These are phyloP conservation scores for Actinomortierella ambigua DNA, from an alignment of 371 early-diverging fungal genomes.

Conservation along the genomic window DNA sequence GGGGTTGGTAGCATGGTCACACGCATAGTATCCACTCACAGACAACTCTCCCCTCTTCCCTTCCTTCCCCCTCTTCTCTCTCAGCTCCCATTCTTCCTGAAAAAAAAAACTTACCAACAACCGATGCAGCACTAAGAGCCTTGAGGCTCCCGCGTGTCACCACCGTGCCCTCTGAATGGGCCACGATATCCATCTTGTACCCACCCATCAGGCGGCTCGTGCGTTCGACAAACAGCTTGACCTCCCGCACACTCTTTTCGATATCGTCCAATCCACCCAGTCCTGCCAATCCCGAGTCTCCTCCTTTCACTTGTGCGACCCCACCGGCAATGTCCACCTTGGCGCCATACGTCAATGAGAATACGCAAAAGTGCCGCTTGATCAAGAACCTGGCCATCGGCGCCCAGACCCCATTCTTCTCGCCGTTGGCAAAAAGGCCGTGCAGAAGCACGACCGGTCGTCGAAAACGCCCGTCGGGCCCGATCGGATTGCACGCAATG, in stretches of 20 bases:
- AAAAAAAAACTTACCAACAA: background rate
- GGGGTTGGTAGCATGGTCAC: too few species aligned
- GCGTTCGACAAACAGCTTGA: conserved; percentile 14
- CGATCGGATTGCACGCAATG: too few species aligned
- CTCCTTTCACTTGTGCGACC: too few species aligned
- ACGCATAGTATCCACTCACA: too few species aligned
- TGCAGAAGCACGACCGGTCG: conserved; percentile 18
- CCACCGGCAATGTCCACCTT: too few species aligned
- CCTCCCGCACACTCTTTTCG: conserved; percentile 10
- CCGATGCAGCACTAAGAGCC: background rate
- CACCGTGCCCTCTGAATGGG: conserved; percentile 22
- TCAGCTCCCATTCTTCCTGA: too few species aligned
- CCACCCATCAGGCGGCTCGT: conserved; percentile 7
- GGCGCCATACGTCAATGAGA: conserved; percentile 18
- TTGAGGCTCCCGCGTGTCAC: conserved; percentile 10
- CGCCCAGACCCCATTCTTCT: conserved; percentile 3
- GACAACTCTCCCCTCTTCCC: too few species aligned
- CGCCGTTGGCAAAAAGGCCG: conserved; percentile 3
- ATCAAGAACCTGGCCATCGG: conserved; percentile 12
- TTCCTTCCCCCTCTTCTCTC: too few species aligned
- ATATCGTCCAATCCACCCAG: conserved; percentile 22
- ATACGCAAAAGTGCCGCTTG: conserved; percentile 17
- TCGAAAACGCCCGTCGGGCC: too few species aligned
- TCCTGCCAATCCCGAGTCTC: background rate
- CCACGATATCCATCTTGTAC: conserved; percentile 19